Evolutionary conservation across 2,329 filamentous ascomycete species (phyloP), one percentile per base, ranked within the genome.

Genomic region (Rutstroemia sydowiana): DNA sequence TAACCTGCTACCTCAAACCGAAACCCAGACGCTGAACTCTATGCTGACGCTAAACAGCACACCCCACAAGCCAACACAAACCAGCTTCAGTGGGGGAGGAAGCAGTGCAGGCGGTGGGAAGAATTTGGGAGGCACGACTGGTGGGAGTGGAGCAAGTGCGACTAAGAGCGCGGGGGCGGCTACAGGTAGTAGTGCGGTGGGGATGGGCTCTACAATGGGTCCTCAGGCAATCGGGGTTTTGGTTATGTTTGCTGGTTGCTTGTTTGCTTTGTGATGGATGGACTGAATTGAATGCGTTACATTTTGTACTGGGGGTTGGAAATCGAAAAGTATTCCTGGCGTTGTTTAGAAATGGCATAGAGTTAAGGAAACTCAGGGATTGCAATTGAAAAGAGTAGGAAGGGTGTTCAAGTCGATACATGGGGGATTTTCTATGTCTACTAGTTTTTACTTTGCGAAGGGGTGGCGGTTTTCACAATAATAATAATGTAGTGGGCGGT

Each of bases 181-280:
- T 1, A 51, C 48, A 3, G 48, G 48, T 18, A 51, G 20, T 9
- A 45, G 21, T n/a, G n/a, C 39, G 5, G 14, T 21, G 4, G 48
- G 37, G 6, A 7, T 42, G n/a, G 48, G 48, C 14, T 41, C 34
- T 1, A 45, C 28, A 30, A 23, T 31, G 3, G 10, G 23, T 7
- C 18, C 32, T 2, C 48, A 30, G 2, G 32, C 26, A 3, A 3
- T 51, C 8, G 48, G 48, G 5, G 21, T 43, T 5, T 21, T 51
- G 13, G 41, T 18, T 2, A 36, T 45, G 14, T 26, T 46, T 46
- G 36, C 31, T 9, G 48, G 48, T 13, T 45, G 40, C 11, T 13
- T 51, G 21, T 51, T 51, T 20, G 31, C 40, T 43, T 36, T 50
- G 16, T 50, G 20, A 44, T n/a, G n/a, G n/a, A n/a, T n/a, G n/a